Evolutionary conservation across 768 basidiomycete species (phyloP), one percentile per base, ranked within the genome.

Genomic region (Trametes gibbosa): DNA sequence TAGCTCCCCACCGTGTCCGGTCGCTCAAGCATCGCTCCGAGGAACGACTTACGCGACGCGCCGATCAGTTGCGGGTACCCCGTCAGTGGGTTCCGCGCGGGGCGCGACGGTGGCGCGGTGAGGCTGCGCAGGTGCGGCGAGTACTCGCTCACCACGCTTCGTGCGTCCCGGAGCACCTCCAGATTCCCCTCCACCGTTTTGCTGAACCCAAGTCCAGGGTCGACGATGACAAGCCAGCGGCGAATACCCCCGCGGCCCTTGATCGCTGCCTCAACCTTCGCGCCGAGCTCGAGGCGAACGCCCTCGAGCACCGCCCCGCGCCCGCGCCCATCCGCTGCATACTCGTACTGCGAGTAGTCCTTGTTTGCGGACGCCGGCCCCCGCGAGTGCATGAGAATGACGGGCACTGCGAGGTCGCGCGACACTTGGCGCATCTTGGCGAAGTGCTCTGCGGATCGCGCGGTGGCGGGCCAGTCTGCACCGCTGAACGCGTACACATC

Each of bases 121-220:
- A 53, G 42, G 47, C 63, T 50, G 21, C 59, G 24, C 57, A 27
- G 39, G 25, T 25, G 50, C 23, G 43, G 47, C 27, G 57, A 47
- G 53, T 56, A 58, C 41, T 82, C 76, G 2, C 75, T 77, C 0
- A 80, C 82, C 41, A 91, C 69, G 49, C 61, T 70, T 19, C 68
- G 78, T 50, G 76, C 76, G 35, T 79, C 64, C 10, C 86, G 79
- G 49, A 98, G 70, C 12, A 96, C 66, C 61, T 80, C 77, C 34
- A 93, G 63, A 72, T 96, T 95, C 5, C 81, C 92, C 27, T 85
- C 79, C 2, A 86, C 70, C 0, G 84, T 82, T 73, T 98, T 98
- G 72, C 95, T 96, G 71, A 98, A 99, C 34, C 97, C 96, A 52
- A 98, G 76, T 0, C 96, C 96, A 3, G 96, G 92, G 74, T 98